Base-by-base conservation (phyloP, 1,284 basidiomycete species). In the Blastosporella zonata region DNA sequence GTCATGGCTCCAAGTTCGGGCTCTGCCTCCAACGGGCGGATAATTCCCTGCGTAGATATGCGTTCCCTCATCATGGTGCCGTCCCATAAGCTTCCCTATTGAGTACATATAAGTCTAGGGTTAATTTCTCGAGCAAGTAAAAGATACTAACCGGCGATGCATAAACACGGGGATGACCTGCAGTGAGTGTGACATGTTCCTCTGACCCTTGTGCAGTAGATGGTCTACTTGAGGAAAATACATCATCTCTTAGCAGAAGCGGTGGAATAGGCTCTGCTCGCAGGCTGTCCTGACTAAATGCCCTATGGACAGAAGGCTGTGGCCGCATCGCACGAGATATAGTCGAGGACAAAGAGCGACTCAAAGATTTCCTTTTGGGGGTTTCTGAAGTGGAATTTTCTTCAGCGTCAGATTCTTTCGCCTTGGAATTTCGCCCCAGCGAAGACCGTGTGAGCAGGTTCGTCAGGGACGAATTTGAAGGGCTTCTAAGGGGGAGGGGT, bases 1-100 rank as follows among this genome's bases (percentile, higher is more conserved):
- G 72, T 74, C 35, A 96, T 71, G 0, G 82, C 87, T 5, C 70
- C 67, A 0, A 98, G 73, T 39, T 87, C 78, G 1, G 73, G 65
- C 51, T 79, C 76, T 0, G 83, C 73, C 61, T 97, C 94, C 55
- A 99, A 75, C 0, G 87, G 78, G 8, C 94, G 82, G 13, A 92
- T 75, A 6, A 81, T 67, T 6, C 96, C 96, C 18, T 76, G 74
- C 3, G 86, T 84, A 15, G 87, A 84, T 17, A 98, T 84, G 9
- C 96, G 82, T 67, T 98, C 94, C 27, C 95, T 81, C 52, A 98
- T 90, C 77, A 88, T 85, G 0, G 59, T 60, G 36, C 69, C 70
- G 35, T 67, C 65, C 71, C 75, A 65, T 25, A 55, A 52, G 12
- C 55, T 52, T 43, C 69, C 63, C 75, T 15, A 34, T 10, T 29